Conservation (phyloP, 495 filamentous ascomycete genomes). For the Delitschia confertaspora region DNA sequence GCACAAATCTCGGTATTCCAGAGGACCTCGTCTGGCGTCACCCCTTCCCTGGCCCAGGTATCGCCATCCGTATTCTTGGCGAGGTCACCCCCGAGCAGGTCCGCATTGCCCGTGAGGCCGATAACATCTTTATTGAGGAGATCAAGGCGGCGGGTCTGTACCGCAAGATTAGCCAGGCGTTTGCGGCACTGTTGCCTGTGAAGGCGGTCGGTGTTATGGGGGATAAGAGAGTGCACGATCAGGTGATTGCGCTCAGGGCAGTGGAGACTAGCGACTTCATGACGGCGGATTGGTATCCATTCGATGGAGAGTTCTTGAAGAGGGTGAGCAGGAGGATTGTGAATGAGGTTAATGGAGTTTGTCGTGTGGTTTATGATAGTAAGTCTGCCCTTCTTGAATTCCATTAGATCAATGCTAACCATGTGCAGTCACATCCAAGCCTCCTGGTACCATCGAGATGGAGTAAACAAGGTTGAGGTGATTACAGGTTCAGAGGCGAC, state of each 20-base stretch:
- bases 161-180: constrained; percentile 72
- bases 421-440: constrained; percentile 58
- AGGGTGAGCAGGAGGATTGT: constrained; percentile 63
- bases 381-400: constrained; percentile 15
- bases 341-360: constrained; percentile 75
- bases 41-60: constrained; percentile 76
- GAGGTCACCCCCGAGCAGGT: constrained; percentile 76
- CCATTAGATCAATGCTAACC: constrained; percentile 13
- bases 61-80: constrained; percentile 83
- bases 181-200: constrained; percentile 63
- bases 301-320: constrained; percentile 58
- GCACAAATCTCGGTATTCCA: constrained; percentile 65
- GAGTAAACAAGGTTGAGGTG: constrained; percentile 49
- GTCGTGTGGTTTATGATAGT: constrained; percentile 51
- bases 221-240: constrained; percentile 56
- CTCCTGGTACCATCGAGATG: constrained; percentile 71
- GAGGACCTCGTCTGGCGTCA: constrained; percentile 75
- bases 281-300: constrained; percentile 66
- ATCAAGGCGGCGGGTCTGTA: constrained; percentile 81
- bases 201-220: constrained; percentile 75
- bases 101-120: constrained; percentile 71
- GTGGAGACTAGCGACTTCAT: constrained; percentile 75
- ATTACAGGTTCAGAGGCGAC: too few species aligned
- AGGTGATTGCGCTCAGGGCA: constrained; percentile 58
- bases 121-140: constrained; percentile 80